Base-by-base conservation (phyloP, 257 asterid genomes). In the Scutellaria barbata region DNA sequence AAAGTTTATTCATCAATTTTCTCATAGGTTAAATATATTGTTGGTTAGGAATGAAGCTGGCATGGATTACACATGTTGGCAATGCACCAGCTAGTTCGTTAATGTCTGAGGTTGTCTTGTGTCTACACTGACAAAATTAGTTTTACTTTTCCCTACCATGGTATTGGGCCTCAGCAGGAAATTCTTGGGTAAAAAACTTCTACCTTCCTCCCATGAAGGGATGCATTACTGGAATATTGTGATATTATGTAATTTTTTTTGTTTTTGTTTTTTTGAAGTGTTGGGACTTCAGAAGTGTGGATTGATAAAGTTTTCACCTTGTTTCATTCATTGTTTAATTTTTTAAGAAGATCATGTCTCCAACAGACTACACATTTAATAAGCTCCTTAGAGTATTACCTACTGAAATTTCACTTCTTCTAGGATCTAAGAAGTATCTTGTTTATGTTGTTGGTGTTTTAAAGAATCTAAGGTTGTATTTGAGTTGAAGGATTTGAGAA, bases 1-100 rank as follows among this genome's bases (percentile, higher is more conserved):
- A 68, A 68, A 25, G 13, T 46, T 66, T 18, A 37, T 65, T 50
- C 50, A 43, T 33, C 43, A 35, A 72, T 53, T 66, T 64, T 66
- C 12, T 70, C 30, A 17, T 52, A 39, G 66, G 53, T 60, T 69
- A 42, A 42, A 14, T 62, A 7, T 53, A 39, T 40, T 60, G 62
- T 53, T 82, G 52, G 42, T 57, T 59, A 66, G 37, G n/a, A 64
- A 66, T 16, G 68, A 71, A 62, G 76, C 48, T 50, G 54, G 33
- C 53, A 67, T 55, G 22, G 63, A 47, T 13, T n/a, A 25, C 64
- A 18, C 14, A 13, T 63, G 5, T 45, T 53, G 52, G 72, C 41
- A 68, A 57, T 75, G 43, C 45, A 30, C 41, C 53, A 60, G 47
- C 65, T 72, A 35, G 71, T 52, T 45, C 30, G 73, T 65, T 59